These are phyloP conservation scores for Parastagonospora nodorum DNA, from an alignment of 2,329 filamentous ascomycete genomes.

Conservation along the genomic window DNA sequence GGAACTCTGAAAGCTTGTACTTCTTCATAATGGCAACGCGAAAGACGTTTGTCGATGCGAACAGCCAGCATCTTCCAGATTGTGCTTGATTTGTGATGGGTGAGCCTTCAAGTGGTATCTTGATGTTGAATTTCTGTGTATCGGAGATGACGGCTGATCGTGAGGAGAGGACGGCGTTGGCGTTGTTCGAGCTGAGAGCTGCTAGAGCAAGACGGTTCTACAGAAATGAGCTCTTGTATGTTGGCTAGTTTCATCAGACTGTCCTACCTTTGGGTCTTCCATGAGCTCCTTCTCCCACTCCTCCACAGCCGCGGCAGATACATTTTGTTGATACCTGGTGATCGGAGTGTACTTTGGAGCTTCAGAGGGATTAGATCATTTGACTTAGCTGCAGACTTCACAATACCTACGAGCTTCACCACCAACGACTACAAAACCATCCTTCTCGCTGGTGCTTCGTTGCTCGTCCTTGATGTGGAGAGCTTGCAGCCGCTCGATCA, in stretches of 20 bases:
- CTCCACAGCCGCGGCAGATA: conserved; percentile 59
- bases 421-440: conserved; percentile 61
- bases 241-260: background rate
- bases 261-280: conserved; percentile 65
- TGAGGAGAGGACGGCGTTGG: conserved; percentile 68
- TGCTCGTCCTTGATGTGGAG: conserved; percentile 53
- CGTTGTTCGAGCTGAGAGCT: conserved; percentile 71
- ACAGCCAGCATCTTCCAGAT: conserved; percentile 88
- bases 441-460: conserved; percentile 50
- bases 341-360: conserved; percentile 33
- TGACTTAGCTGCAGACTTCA: background rate
- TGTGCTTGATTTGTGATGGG: conserved; percentile 85
- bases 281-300: conserved; percentile 68
- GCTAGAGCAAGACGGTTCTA: conserved; percentile 75
- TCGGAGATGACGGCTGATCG: conserved; percentile 67
- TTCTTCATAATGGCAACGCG: conserved; percentile 86
- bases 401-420: conserved; percentile 48
- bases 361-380: conserved; percentile 11
- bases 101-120: conserved; percentile 78
- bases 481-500: conserved; percentile 49
- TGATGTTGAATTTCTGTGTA: conserved; percentile 81
- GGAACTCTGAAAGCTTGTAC: conserved; percentile 76
- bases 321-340: conserved; percentile 36
- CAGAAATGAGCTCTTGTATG: background rate
- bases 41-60: conserved; percentile 90